phyloP scores from a whole-genome alignment of 2,329 filamentous ascomycete genomes.

The Didymella pinodella region DNA sequence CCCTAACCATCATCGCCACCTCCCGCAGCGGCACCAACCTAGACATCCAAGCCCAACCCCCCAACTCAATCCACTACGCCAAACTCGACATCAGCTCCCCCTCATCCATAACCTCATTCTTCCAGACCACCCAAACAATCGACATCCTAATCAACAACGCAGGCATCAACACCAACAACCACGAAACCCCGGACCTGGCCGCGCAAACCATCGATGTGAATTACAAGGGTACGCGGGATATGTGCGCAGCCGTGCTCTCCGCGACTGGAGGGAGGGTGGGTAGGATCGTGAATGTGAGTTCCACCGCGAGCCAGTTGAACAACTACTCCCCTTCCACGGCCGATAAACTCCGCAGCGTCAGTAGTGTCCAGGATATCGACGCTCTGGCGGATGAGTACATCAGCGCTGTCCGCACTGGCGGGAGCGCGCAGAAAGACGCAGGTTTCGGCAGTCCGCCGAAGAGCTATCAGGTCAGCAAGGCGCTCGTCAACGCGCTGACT shows the following conservation, averaged over 20 bases:
- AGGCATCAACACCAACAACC: constrained; percentile 28
- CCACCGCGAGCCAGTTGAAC: constrained; percentile 17
- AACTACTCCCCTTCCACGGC: constrained; percentile 15
- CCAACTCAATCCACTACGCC: constrained; percentile 25
- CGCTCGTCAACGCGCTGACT: constrained; percentile 28
- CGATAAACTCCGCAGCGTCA: background rate
- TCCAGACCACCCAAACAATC: constrained; percentile 17
- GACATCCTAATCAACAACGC: constrained; percentile 38
- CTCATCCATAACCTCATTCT: constrained; percentile 27
- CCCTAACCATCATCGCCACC: constrained; percentile 31
- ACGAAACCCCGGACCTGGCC: constrained; percentile 21
- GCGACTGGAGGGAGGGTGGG: background rate
- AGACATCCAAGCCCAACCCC: constrained; percentile 6
- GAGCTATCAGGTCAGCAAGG: constrained; percentile 38
- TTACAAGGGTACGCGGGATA: constrained; percentile 29
- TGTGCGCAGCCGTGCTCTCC: constrained; percentile 26
- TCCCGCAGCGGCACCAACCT: constrained; percentile 29
- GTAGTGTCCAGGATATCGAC: constrained; percentile 6
- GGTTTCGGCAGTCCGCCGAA: constrained; percentile 20
- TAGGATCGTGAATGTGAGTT: constrained; percentile 31
- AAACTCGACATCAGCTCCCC: constrained; percentile 27
- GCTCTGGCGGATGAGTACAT: constrained; percentile 14
- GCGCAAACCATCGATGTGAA: constrained; percentile 25
- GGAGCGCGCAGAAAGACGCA: background rate
- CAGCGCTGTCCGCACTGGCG: constrained; percentile 1